phyloP scores from a whole-genome alignment of 441 rosid genomes.

The Gossypium gossypioides region DNA sequence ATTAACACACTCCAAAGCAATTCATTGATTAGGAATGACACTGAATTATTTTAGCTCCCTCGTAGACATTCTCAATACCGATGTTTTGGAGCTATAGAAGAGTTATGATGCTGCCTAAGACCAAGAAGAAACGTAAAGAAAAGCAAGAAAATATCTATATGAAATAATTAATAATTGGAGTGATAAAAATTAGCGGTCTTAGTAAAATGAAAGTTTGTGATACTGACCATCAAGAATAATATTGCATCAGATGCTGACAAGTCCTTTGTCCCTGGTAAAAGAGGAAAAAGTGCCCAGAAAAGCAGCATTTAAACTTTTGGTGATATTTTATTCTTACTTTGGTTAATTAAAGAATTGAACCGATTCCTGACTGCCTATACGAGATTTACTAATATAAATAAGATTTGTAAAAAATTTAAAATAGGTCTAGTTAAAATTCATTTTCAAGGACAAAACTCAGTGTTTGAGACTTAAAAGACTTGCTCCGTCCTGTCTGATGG shows the following conservation, averaged over 20 bases:
- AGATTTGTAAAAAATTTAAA: not conserved
- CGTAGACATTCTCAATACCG: not conserved
- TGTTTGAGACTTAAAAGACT: not conserved
- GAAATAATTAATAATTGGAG: not conserved
- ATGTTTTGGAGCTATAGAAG: not conserved
- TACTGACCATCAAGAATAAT: not conserved
- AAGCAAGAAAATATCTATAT: not conserved
- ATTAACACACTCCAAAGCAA: not conserved
- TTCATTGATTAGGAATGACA: not conserved
- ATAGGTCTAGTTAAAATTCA: not conserved
- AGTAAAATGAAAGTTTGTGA: not conserved
- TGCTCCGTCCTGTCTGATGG: not conserved
- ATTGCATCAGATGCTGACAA: not conserved
- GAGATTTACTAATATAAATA: not conserved
- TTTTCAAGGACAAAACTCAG: conserved; percentile 1
- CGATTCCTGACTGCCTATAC: not conserved
- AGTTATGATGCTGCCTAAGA: not conserved
- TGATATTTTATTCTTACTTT: not conserved
- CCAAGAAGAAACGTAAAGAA: not conserved
- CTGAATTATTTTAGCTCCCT: not conserved
- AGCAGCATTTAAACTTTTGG: not conserved
- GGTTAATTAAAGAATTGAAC: not conserved
- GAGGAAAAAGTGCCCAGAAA: not conserved
- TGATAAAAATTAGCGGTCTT: not conserved
- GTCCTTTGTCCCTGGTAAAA: not conserved